These are phyloP conservation scores for Eucalyptus paniculata DNA, from an alignment of 345 rosid species.

Conservation along the genomic window DNA sequence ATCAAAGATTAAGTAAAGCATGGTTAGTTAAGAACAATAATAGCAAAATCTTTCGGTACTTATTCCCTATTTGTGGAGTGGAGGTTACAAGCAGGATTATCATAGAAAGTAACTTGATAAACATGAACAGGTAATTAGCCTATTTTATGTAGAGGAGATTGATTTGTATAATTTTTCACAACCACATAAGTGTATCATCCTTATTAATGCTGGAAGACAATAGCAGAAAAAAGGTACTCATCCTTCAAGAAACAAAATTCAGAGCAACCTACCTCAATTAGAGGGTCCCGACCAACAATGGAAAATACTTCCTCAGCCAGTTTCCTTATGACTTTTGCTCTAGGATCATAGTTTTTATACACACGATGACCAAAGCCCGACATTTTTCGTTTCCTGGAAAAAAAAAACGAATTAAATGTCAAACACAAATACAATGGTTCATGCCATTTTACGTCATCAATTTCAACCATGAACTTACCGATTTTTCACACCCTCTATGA, in stretches of 20 bases:
- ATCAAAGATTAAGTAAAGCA: not conserved
- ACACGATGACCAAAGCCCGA: conserved; percentile 99
- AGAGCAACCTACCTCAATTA: conserved; percentile 62
- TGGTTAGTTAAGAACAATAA: not conserved
- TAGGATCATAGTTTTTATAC: conserved; percentile 94
- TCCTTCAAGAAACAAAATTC: not conserved
- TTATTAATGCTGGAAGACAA: not conserved
- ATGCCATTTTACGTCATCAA: not conserved
- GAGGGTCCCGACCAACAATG: conserved; percentile 96
- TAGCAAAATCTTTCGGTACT: not conserved
- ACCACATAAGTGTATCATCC: not conserved
- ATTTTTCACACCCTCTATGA: conserved; percentile 91
- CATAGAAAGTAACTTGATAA: not conserved
- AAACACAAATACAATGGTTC: not conserved
- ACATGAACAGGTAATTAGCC: not conserved
- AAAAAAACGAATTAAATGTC: not conserved
- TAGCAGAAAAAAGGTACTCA: not conserved
- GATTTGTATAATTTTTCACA: not conserved
- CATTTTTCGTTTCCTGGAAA: conserved; percentile 83
- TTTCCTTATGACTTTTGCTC: conserved; percentile 88
- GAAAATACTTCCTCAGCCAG: conserved; percentile 93
- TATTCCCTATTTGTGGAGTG: not conserved
- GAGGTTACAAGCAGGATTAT: not conserved
- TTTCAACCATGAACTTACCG: conserved; percentile 23
- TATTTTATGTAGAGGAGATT: not conserved